phyloP scores from a whole-genome alignment of 2,329 filamentous ascomycete species.

The Alternaria dauci region DNA sequence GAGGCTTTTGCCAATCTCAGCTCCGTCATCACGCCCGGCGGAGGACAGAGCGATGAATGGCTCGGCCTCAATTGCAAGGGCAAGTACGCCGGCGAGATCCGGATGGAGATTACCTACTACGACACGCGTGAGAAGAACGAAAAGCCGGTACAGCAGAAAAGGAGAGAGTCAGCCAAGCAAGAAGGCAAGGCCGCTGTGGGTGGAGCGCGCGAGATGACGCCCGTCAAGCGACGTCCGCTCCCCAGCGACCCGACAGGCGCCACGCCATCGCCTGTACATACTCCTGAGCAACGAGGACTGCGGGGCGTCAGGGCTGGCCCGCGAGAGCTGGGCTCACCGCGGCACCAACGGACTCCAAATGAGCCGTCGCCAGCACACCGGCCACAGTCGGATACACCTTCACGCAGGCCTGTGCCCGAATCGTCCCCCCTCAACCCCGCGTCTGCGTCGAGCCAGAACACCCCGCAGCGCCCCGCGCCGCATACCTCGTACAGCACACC shows the following conservation, averaged over 20 bases:
- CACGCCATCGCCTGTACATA: slow-evolving; percentile 50
- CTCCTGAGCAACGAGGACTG: slow-evolving; percentile 43
- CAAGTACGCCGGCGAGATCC: slow-evolving; percentile 94
- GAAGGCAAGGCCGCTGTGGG: slow-evolving; percentile 52
- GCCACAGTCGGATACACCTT: slow-evolving; percentile 35
- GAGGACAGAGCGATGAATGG: slow-evolving; percentile 95
- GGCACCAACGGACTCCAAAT: slow-evolving; percentile 33
- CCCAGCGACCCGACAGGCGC: slow-evolving; percentile 75
- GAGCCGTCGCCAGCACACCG: slow-evolving; percentile 33
- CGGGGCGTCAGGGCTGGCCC: slow-evolving; percentile 43
- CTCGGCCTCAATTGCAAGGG: slow-evolving; percentile 86
- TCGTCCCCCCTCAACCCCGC: slow-evolving; percentile 31
- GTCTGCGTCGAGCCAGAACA: slow-evolving; percentile 31
- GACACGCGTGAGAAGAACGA: slow-evolving; percentile 85
- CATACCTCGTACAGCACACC: slow-evolving; percentile 35
- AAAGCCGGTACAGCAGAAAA: slow-evolving; percentile 66
- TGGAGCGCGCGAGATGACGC: slow-evolving; percentile 64
- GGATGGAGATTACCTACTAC: slow-evolving; percentile 96
- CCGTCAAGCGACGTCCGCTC: slow-evolving; percentile 83
- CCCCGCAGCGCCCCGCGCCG: slow-evolving; percentile 37
- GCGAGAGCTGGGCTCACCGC: slow-evolving; percentile 47
- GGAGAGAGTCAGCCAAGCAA: slow-evolving; percentile 53
- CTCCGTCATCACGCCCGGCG: slow-evolving; percentile 81
- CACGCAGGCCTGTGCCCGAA: slow-evolving; percentile 42
- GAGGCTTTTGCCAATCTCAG: slow-evolving; percentile 89